These are phyloP conservation scores for Hyphodiscus hymeniophilus DNA, from an alignment of 495 filamentous ascomycete species.

Conservation along the genomic window DNA sequence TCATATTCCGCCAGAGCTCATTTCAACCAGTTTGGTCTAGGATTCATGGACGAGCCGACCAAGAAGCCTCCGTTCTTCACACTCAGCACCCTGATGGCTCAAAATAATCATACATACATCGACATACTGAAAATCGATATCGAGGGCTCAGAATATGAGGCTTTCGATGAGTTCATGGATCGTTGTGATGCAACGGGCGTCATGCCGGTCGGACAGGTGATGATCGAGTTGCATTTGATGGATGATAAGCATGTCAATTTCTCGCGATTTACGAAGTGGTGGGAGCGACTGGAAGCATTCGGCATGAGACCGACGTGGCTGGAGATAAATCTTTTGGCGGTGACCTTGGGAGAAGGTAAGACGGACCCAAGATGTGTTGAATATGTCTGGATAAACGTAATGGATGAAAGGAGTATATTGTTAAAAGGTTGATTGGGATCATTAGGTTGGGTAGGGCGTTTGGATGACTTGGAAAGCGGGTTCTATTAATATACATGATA, in stretches of 20 bases:
- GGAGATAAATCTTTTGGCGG: slow-evolving; percentile 22
- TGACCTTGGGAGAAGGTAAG: slow-evolving; percentile 13
- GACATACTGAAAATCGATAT: slow-evolving; percentile 31
- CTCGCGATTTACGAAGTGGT: slow-evolving; percentile 22
- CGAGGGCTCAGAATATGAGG: slow-evolving; percentile 25
- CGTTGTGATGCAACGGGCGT: slow-evolving; percentile 6
- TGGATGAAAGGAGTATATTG: slow-evolving; percentile 18
- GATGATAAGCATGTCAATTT: slow-evolving; percentile 13
- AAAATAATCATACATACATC: slow-evolving; percentile 26
- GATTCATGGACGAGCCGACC: slow-evolving; percentile 11
- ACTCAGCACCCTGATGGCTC: slow-evolving; percentile 22
- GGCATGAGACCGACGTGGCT: slow-evolving; percentile 25
- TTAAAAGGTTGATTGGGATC: slow-evolving; percentile 5
- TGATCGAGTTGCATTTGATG: slow-evolving; percentile 28
- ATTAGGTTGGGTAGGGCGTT: no score
- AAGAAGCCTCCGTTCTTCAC: slow-evolving; percentile 23
- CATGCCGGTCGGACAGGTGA: slow-evolving; percentile 26
- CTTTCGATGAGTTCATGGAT: slow-evolving; percentile 22
- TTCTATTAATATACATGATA: no score
- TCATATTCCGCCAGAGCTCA: slow-evolving; percentile 11
- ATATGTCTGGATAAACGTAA: slow-evolving; percentile 22
- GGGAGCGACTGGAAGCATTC: slow-evolving; percentile 22
- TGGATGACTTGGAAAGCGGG: no score
- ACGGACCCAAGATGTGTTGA: slow-evolving; percentile 21
- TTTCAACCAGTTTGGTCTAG: slow-evolving; percentile 22